Conservation (phyloP, 306 rosid genomes). For the Prunus padus region DNA sequence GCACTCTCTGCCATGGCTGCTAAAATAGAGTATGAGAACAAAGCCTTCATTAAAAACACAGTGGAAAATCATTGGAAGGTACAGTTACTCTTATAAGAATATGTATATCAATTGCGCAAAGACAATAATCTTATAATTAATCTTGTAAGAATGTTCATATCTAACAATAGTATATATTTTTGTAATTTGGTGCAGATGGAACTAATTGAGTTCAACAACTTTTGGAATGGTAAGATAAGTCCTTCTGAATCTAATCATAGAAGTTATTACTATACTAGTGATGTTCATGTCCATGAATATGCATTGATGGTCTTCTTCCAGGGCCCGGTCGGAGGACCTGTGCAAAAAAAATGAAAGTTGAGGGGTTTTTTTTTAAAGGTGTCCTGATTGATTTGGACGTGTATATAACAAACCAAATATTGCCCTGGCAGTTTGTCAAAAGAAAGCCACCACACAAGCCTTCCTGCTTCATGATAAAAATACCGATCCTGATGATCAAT, state of each 20-base stretch:
- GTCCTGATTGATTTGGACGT: neutral
- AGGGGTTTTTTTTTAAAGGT: too few relatives aligned
- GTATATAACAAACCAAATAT: neutral
- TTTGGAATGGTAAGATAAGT: slow-evolving; percentile 52
- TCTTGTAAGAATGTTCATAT: too few relatives aligned
- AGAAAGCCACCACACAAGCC: slow-evolving; percentile 50
- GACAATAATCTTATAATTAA: neutral
- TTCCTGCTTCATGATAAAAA: slow-evolving; percentile 40
- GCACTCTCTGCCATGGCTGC: slow-evolving; percentile 25
- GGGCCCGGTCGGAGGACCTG: too few relatives aligned
- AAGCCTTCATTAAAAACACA: slow-evolving; percentile 2
- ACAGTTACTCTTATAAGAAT: neutral
- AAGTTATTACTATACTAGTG: neutral
- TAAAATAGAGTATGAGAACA: slow-evolving; percentile 25
- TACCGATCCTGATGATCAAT: slow-evolving; percentile 17
- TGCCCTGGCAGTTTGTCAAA: slow-evolving; percentile 42
- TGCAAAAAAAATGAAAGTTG: too few relatives aligned
- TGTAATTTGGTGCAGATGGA: slow-evolving; percentile 40
- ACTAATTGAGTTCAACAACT: slow-evolving; percentile 42
- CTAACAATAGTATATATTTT: neutral
- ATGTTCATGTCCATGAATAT: too few relatives aligned
- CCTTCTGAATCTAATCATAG: neutral
- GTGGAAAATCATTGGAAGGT: slow-evolving; percentile 23
- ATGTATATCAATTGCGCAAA: neutral
- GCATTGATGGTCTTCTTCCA: too few relatives aligned